Base-by-base conservation (phyloP, 805 yeast species). In the Cyberlindnera euphorbiae region DNA sequence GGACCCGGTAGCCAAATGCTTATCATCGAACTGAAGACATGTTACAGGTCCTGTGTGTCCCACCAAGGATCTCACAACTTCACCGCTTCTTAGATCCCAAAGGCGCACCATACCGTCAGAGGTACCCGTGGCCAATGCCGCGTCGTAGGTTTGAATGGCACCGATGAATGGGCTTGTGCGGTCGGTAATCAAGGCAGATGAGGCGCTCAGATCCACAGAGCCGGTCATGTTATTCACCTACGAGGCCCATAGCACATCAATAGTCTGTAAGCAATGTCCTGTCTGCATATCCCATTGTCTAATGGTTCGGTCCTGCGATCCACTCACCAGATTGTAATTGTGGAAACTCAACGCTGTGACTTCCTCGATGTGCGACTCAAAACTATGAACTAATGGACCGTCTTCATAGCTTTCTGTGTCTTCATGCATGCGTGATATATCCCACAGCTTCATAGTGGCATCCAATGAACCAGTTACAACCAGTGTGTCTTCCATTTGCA, bases 51-150 rank as follows among this genome's bases (percentile, higher is more conserved):
- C 80, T 3, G 84, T 77, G 53, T 82, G 89, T 0, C 90, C 89
- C 25, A 69, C 60, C 15, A 80, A 56, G 10, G 77, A 66, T 43
- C 82, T 61, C 29, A 77, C 75, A 13, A 78, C 79, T 44, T 76
- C 80, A 4, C 87, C 87, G 17, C 76, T 65, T 49, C 93, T 67
- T 42, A 82, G 57, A 59, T 82, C 93, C 89, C 90, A 82, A 16
- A 82, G 60, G 35, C 93, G 60, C 2, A 82, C 86, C 6, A 77
- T 56, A 1, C 90, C 90, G 56, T 82, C 90, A 13, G 76, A 75
- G 0, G 88, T 78, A 33, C 90, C 93, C 0, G 87, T 75, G 0
- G 90, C 90, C 45, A 82, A 60, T 0, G 89, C 90, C 0, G 86
- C 84, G 49, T 80, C 86, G 49, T 67, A 77, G 40, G 82, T 77